Base-by-base conservation (phyloP, 768 basidiomycete genomes). In the Mycena chlorophos region DNA sequence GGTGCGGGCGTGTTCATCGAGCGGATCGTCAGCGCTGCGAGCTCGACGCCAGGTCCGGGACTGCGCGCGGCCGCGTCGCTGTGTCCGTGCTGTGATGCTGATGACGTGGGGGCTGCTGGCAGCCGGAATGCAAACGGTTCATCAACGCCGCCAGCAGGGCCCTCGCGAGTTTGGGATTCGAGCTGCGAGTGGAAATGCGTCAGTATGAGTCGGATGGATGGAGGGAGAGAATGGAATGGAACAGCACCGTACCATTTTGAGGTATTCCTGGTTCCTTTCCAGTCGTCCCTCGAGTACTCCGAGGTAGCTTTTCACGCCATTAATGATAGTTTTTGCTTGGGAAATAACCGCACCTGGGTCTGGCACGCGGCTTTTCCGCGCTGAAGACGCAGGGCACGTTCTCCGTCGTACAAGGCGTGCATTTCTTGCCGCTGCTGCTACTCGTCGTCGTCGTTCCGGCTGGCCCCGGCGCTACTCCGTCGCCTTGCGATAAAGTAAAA, bases 21-120 rank as follows among this genome's bases (percentile, higher is more conserved):
- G 1, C 54, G 46, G 23, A 55, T 55, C 2, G 47, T 49, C 19
- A 55, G 19, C 1, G 47, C 54, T 3, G 54, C 46, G 3, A 55
- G 47, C 28, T 55, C 54, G 4, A 55, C 54, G 26, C 47, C 54
- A 17, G 54, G 54, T 1, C 54, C 54, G 4, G 30, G 30, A 14
- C 14, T 42, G 40, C n/a, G 8, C 31, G 17, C 31, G 31, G 31
- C 31, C 13, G 20, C 8, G 40, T 42, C n/a, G n/a, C n/a, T n/a
- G n/a, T 42, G 40, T 8, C n/a, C 22, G 40, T 42, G 40, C 20
- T 42, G 13, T 10, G n/a, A 37, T 10, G 10, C 34, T 37, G n/a
- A n/a, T 37, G 34, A 37, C 34, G 34, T n/a, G 10, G 10, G 34
- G 12, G 10, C 13, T 20, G 20, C 20, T 42, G 40, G 40, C 40